A percentile compares a stretch with the other conserved stretches of the same genome.
Conservation (phyloP, 768 basidiomycete species). For the Lentinus brumalis region DNA sequence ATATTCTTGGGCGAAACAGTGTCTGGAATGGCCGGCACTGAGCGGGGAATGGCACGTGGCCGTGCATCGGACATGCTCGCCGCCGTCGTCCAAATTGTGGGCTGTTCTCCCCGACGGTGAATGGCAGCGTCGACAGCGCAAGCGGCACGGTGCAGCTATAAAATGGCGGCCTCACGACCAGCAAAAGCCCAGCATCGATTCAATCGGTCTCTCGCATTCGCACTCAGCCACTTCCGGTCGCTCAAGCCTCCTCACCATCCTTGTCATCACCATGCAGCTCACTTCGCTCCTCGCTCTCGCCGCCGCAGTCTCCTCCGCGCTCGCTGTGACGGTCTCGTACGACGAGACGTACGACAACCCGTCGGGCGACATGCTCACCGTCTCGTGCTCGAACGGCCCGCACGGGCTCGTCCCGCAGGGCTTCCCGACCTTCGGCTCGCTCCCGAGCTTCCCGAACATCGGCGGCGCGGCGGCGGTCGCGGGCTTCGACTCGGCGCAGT, state of each 20-base stretch:
- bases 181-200: constrained; percentile 8
- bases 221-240: neutral
- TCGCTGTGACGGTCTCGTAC: constrained; percentile 35
- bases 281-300: constrained; percentile 21
- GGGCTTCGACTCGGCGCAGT: constrained; percentile 31
- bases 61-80: neutral
- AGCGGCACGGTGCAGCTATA: neutral
- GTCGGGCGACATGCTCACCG: constrained; percentile 27
- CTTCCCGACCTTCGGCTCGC: constrained; percentile 39
- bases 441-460: constrained; percentile 40
- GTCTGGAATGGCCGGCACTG: neutral
- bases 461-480: constrained; percentile 37
- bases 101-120: neutral
- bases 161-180: neutral
- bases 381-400: constrained; percentile 42
- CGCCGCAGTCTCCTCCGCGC: constrained; percentile 16
- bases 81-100: neutral
- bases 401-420: constrained; percentile 38
- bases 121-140: neutral
- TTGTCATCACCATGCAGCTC: constrained; percentile 31
- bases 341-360: constrained; percentile 40
- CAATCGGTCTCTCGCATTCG: neutral
- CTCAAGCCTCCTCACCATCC: neutral
- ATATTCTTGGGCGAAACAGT: neutral
- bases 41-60: neutral